Percentiles rank a stretch among this genome's conserved stretches.
Evolutionary conservation across 345 rosid species (phyloP).

Genomic region (Eutrema yunnanense): DNA sequence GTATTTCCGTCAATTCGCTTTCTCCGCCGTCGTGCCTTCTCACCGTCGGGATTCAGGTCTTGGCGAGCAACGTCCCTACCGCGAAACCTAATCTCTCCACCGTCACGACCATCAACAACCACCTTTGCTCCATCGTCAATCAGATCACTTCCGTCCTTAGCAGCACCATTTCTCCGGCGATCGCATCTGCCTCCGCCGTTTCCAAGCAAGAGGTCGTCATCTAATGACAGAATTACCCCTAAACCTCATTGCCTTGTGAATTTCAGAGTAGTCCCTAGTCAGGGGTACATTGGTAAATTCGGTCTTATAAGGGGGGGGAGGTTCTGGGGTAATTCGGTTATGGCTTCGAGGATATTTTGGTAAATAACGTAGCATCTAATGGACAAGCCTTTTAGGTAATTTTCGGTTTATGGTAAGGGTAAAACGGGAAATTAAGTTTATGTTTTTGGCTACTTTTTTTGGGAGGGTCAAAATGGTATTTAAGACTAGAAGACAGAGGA

Average conservation of each 20-base stretch:
- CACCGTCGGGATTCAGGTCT: conserved; percentile 79
- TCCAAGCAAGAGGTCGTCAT: conserved; percentile 23
- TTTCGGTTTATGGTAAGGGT: conserved; percentile 7
- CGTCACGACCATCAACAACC: conserved; percentile 56
- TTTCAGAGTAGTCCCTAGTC: background rate
- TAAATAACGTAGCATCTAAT: conserved; percentile 29
- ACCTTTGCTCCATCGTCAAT: conserved; percentile 57
- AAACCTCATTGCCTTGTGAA: conserved; percentile 29
- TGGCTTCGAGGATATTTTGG: background rate
- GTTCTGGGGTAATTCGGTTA: conserved; percentile 34
- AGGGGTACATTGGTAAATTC: background rate
- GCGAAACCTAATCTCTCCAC: conserved; percentile 73
- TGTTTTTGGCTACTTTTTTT: background rate
- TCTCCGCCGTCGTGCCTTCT: conserved; percentile 44
- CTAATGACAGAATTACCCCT: conserved; percentile 35
- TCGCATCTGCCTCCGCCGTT: conserved; percentile 21
- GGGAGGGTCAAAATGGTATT: conserved; percentile 2
- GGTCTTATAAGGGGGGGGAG: background rate
- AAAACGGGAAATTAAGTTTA: background rate
- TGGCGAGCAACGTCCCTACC: conserved; percentile 59
- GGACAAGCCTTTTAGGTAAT: background rate
- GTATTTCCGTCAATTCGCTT: conserved; percentile 8
- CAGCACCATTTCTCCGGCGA: conserved; percentile 18
- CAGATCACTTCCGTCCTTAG: conserved; percentile 59
- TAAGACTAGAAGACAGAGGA: conserved; percentile 16